Percentiles rank a stretch among this genome's conserved stretches.
phyloP scores from a whole-genome alignment of 257 asterid genomes.

The Schizonepeta tenuifolia region DNA sequence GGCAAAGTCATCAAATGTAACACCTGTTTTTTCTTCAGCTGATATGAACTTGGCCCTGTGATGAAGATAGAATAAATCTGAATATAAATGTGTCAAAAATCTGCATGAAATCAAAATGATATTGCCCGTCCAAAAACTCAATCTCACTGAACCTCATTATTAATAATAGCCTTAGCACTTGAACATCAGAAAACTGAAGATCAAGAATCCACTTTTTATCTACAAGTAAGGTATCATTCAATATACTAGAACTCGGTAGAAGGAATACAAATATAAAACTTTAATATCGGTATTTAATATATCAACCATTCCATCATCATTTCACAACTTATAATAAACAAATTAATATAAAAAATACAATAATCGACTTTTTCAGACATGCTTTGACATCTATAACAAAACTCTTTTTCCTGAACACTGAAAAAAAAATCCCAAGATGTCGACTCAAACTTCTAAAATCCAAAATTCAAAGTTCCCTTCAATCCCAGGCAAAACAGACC shows the following conservation, averaged over 20 bases:
- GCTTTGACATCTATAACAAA: no score
- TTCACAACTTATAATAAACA: background rate
- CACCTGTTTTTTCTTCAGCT: conserved; percentile 96
- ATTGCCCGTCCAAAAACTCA: conserved; percentile 25
- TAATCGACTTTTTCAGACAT: background rate
- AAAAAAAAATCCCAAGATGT: no score
- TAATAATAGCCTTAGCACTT: background rate
- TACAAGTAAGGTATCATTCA: background rate
- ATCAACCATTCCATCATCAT: background rate
- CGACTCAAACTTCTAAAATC: no score
- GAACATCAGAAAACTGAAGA: conserved; percentile 5
- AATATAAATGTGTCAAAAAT: conserved; percentile 23
- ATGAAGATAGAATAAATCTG: conserved; percentile 37
- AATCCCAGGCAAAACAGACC: no score
- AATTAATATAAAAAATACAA: background rate
- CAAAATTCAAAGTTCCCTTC: no score
- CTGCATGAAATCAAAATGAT: conserved; percentile 11
- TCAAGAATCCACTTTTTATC: background rate
- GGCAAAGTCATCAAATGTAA: conserved; percentile 96
- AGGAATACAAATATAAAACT: background rate
- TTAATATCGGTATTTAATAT: background rate
- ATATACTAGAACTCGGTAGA: conserved; percentile 2
- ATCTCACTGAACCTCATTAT: conserved; percentile 7
- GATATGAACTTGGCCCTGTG: conserved; percentile 94
- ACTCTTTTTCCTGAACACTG: no score